phyloP scores from a whole-genome alignment of 768 basidiomycete species.

The Cyathus striatus region DNA sequence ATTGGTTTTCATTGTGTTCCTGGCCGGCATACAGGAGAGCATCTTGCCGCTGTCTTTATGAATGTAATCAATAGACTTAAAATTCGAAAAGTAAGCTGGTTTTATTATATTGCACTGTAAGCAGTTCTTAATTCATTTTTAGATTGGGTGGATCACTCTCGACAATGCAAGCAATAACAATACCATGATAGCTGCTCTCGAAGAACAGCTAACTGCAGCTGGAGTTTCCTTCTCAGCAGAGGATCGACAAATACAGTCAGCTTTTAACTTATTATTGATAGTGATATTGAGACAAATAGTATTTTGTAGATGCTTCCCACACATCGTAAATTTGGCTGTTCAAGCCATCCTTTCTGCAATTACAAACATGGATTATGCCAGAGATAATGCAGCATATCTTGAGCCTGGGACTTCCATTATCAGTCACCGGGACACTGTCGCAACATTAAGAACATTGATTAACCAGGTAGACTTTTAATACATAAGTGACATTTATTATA shows the following conservation, averaged over 20 bases:
- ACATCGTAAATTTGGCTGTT: constrained; percentile 18
- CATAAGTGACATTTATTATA: not conserved
- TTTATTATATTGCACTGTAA: not conserved
- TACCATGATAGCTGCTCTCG: constrained; percentile 7
- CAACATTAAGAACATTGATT: constrained; percentile 7
- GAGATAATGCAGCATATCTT: constrained; percentile 1
- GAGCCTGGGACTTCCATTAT: not conserved
- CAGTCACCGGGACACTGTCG: constrained; percentile 7
- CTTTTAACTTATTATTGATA: not conserved
- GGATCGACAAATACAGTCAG: constrained; percentile 10
- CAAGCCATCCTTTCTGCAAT: constrained; percentile 11
- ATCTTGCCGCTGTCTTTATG: constrained; percentile 4
- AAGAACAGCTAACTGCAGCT: not conserved
- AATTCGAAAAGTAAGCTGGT: not conserved
- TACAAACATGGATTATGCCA: constrained; percentile 7
- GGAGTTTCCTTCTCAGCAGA: constrained; percentile 6
- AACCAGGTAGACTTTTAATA: constrained; percentile 3
- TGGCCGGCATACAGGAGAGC: constrained; percentile 8
- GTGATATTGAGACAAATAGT: not conserved
- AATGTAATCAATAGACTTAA: not conserved
- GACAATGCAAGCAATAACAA: constrained; percentile 16
- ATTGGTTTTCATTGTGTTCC: constrained; percentile 6
- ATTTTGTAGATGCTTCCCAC: constrained; percentile 14
- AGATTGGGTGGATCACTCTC: constrained; percentile 13
- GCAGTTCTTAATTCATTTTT: not conserved